Base-by-base conservation (phyloP, 345 rosid species). In the Camelina laxa region DNA sequence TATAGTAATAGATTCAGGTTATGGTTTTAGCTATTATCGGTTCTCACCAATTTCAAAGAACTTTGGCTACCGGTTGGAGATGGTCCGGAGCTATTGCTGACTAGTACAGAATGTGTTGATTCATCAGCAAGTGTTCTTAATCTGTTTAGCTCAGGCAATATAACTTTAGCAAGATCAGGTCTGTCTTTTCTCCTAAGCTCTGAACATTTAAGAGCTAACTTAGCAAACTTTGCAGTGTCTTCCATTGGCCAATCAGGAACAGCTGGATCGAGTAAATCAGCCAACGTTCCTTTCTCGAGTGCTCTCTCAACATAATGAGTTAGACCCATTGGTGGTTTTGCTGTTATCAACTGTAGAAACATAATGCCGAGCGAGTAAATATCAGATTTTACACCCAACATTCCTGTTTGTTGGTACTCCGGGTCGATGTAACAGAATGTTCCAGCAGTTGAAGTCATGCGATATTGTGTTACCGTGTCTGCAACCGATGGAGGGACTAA, bases 351-450 rank as follows among this genome's bases (percentile, higher is more conserved):
- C 72, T 93, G 97, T 2, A 93, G 78, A 67, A 91, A 86, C 79
- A 91, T 86, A 67, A 93, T 89, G 1, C 98, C 98, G 0, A 93
- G 83, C 1, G 98, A 93, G 74, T 91, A 93, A 2, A 93, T 80
- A 33, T 93, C 98, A 0, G 98, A 93, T 77, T 93, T 93, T 2
- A 87, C 83, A 3, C 97, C 96, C 45, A 93, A 80, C 98, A 90
- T 90, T 8, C 98, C 97, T 30, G 98, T 90, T 73, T 90, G 98
- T 69, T 93, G 97, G 80, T 93, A 93, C 80, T 93, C 98, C 0
- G 97, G 98, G 44, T 91, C 96, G 16, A 91, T 93, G 60, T 93
- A 93, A 77, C 97, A 93, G 86, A 93, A 93, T 0, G 98, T 93
- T 4, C 98, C 98, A 0, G 97, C 96, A 0, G 98, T 87, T 19